phyloP scores from a whole-genome alignment of 2,329 filamentous ascomycete species.

The Neonectria sp. region DNA sequence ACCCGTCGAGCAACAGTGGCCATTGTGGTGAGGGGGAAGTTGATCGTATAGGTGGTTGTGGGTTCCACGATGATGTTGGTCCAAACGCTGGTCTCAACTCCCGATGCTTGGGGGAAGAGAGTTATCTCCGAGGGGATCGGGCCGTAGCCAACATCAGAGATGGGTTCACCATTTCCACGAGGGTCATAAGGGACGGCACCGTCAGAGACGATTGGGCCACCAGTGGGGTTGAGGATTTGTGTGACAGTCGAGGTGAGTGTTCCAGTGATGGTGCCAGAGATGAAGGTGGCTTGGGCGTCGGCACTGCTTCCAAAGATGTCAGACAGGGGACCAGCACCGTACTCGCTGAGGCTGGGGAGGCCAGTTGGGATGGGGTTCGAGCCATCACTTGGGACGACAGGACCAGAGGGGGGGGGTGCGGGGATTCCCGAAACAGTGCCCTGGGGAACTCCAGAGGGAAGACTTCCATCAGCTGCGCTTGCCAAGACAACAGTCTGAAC shows the following conservation, averaged over 20 bases:
- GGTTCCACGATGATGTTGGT: slow-evolving; percentile 56
- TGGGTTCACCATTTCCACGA: slow-evolving; percentile 31
- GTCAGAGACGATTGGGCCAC: slow-evolving; percentile 39
- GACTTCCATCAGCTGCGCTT: slow-evolving; percentile 40
- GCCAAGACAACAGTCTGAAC: slow-evolving; percentile 52
- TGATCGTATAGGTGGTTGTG: slow-evolving; percentile 58
- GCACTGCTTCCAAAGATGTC: slow-evolving; percentile 37
- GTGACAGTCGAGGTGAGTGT: slow-evolving; percentile 45
- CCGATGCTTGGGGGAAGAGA: slow-evolving; percentile 45
- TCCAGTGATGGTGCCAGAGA: slow-evolving; percentile 43
- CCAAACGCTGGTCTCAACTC: slow-evolving; percentile 56
- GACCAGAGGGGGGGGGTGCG: slow-evolving; percentile 31
- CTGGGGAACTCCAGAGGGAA: slow-evolving; percentile 34
- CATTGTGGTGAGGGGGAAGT: slow-evolving; percentile 57
- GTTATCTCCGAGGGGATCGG: slow-evolving; percentile 39
- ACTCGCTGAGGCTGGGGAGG: slow-evolving; percentile 47
- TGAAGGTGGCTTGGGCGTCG: slow-evolving; percentile 32
- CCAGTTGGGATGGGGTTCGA: slow-evolving; percentile 27
- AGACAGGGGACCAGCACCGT: slow-evolving; percentile 42
- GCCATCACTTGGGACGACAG: slow-evolving; percentile 31
- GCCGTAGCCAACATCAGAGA: slow-evolving; percentile 43
- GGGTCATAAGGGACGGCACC: slow-evolving; percentile 35
- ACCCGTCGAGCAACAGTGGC: slow-evolving; percentile 49
- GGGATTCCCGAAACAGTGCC: slow-evolving; percentile 38
- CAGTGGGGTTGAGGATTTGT: slow-evolving; percentile 42